phyloP scores from a whole-genome alignment of 2,329 filamentous ascomycete species.

The Curvularia spicifera region DNA sequence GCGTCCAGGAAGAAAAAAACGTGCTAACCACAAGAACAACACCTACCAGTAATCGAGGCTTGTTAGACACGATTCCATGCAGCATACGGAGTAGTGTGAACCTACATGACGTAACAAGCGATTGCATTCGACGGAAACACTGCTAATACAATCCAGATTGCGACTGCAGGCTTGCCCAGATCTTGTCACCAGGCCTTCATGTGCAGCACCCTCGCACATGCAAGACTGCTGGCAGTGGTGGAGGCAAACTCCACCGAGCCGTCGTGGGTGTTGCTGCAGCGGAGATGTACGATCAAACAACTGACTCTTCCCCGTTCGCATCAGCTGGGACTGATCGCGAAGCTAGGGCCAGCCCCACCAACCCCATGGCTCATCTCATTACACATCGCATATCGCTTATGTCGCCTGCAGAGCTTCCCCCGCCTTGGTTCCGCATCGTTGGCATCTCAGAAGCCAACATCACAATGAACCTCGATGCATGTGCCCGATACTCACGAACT shows the following conservation, averaged over 20 bases:
- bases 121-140: not conserved
- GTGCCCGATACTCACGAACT: not conserved
- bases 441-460: not conserved
- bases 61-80: not conserved
- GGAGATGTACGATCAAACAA: not conserved
- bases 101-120: not conserved
- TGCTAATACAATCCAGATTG: not conserved
- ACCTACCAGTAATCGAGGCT: not conserved
- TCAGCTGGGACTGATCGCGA: not conserved
- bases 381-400: not conserved
- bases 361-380: not conserved
- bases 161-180: not conserved
- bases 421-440: not conserved
- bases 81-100: not conserved
- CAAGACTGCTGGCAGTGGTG: not conserved
- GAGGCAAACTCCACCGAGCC: not conserved
- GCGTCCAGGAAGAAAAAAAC: not conserved
- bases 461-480: not conserved
- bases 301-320: not conserved
- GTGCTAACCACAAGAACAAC: not conserved
- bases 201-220: not conserved
- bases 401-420: not conserved
- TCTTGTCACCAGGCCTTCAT: not conserved
- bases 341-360: not conserved
- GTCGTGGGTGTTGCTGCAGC: not conserved